Percentiles rank a stretch among this genome's conserved stretches.
Evolutionary conservation across 345 rosid genomes (phyloP).

Genomic region (Dipteronia sinensis): DNA sequence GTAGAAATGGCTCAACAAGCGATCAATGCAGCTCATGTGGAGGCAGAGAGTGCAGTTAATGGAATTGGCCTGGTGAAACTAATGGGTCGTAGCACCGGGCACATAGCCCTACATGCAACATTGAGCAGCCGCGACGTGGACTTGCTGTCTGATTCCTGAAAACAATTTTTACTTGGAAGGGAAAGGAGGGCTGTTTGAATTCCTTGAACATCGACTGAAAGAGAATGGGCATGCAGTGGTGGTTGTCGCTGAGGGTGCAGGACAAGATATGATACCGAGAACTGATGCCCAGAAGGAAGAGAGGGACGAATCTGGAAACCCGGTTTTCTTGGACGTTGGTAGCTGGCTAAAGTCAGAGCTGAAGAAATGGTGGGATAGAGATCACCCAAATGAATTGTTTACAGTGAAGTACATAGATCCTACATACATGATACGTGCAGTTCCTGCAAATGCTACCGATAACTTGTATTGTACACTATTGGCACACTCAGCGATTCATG

Average conservation of each 20-base stretch:
- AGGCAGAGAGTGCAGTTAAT: constrained; percentile 92
- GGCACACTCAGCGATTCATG: constrained; percentile 90
- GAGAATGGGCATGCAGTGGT: constrained; percentile 76
- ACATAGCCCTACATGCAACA: constrained; percentile 85
- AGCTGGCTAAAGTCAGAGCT: constrained; percentile 78
- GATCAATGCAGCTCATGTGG: constrained; percentile 81
- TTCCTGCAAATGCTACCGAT: constrained; percentile 82
- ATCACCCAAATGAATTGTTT: constrained; percentile 65
- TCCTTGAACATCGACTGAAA: constrained; percentile 51
- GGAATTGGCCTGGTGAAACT: constrained; percentile 87
- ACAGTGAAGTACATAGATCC: constrained; percentile 92
- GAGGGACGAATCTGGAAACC: constrained; percentile 85
- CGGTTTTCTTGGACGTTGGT: constrained; percentile 77
- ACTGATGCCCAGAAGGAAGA: constrained; percentile 62
- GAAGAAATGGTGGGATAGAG: constrained; percentile 70
- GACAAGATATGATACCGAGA: constrained; percentile 82
- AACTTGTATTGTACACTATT: constrained; percentile 80
- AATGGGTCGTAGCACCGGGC: constrained; percentile 94
- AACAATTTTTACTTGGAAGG: constrained; percentile 69
- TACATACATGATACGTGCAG: constrained; percentile 91
- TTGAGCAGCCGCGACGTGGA: constrained; percentile 94
- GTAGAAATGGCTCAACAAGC: constrained; percentile 94
- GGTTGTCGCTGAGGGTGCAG: constrained; percentile 93
- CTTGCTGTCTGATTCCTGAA: constrained; percentile 89
- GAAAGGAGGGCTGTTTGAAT: constrained; percentile 72